Evolutionary conservation across 257 asterid genomes (phyloP), one percentile per base, ranked within the genome.

Genomic region (Echium plantagineum): DNA sequence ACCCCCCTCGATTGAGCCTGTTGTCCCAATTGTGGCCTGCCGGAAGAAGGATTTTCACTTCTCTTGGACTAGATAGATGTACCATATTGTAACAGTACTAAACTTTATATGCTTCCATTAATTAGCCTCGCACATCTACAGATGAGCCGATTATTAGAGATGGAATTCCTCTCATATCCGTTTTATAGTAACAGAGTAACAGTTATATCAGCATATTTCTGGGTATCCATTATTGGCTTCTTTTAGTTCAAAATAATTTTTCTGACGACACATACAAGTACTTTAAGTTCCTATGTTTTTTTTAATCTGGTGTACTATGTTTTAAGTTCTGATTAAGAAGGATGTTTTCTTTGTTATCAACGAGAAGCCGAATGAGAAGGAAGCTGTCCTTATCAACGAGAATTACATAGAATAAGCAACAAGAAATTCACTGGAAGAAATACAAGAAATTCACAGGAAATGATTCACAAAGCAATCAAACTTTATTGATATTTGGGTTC

Each of bases 1-100:
- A 74, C 60, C 83, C 71, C 16, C 78, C 72, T 42, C 46, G 58
- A 13, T 9, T 68, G 32, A 70, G 81, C 72, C 69, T 89, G 22
- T 74, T 83, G 77, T 80, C 86, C 52, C 80, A 74, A 59, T 18
- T 85, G 68, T 77, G 89, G 80, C 89, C 90, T 62, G 62, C 54
- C 59, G 77, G 80, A 35, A 78, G 78, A 76, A 82, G 78, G 58
- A 46, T 89, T 35, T 71, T 89, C 30, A 32, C 77, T 8, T 55
- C 80, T 58, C 72, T 89, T 54, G 96, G 97, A 32, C 76, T 93
- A 70, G 75, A 82, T 63, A 75, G 85, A 58, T 91, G 98, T 70
- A 74, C 94, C 77, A 83, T 91, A 52, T 55, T 88, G 83, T 91
- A 81, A 83, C 49, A 42, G 12, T 42, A 42, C 17, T 15, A 12